Evolutionary conservation across 805 yeast genomes (phyloP).

Genomic region (Dipodascus geniculatus): DNA sequence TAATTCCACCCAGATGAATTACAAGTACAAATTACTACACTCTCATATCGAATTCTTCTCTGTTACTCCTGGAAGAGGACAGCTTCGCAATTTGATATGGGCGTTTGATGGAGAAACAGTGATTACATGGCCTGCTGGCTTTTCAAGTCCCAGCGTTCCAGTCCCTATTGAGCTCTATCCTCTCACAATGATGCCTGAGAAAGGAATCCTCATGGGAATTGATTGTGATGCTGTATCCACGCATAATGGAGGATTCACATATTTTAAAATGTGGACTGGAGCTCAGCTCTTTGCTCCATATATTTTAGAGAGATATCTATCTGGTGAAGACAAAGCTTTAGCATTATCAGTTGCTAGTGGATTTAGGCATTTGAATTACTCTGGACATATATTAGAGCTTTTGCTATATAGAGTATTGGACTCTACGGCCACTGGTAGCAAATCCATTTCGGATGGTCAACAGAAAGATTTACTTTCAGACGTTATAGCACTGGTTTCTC

Average conservation of each 20-base stretch:
- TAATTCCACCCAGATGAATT: neutral
- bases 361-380: constrained; percentile 26
- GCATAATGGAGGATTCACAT: constrained; percentile 23
- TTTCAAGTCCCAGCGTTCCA: constrained; percentile 9
- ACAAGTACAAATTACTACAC: constrained; percentile 20
- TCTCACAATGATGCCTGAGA: constrained; percentile 32
- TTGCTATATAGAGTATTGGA: constrained; percentile 27
- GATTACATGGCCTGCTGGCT: constrained; percentile 14
- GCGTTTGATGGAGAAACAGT: constrained; percentile 30
- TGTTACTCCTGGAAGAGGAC: constrained; percentile 14
- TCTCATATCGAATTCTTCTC: constrained; percentile 28
- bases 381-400: constrained; percentile 31
- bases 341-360: constrained; percentile 20
- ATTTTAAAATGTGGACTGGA: constrained; percentile 21
- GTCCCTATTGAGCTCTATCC: constrained; percentile 39
- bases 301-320: constrained; percentile 21
- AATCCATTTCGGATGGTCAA: neutral
- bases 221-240: constrained; percentile 33
- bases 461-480: constrained; percentile 8
- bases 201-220: constrained; percentile 39
- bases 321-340: constrained; percentile 9
- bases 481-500: constrained; percentile 21
- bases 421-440: constrained; percentile 11
- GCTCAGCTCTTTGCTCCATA: constrained; percentile 25
- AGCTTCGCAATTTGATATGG: constrained; percentile 26